phyloP scores from a whole-genome alignment of 192 early-diverging fungal species.

The Entomortierella beljakovae region DNA sequence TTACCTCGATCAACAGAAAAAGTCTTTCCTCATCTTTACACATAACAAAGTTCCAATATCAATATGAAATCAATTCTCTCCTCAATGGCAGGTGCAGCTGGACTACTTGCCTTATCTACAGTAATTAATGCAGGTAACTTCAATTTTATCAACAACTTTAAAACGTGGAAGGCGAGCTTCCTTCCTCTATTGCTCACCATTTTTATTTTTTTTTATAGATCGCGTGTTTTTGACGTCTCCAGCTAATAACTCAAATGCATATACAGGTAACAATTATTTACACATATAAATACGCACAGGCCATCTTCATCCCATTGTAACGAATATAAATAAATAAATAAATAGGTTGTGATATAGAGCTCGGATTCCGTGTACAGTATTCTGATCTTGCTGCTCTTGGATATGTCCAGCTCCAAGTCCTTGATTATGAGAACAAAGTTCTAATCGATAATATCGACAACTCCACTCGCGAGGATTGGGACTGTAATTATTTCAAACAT shows the following conservation, averaged over 20 bases:
- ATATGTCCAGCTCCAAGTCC: slow-evolving; percentile 41
- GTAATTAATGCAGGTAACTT: not conserved
- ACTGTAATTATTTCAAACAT: slow-evolving; percentile 3
- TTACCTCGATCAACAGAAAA: no score
- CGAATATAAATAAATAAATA: not conserved
- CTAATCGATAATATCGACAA: slow-evolving; percentile 24
- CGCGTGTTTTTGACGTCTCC: slow-evolving; percentile 22
- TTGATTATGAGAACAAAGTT: slow-evolving; percentile 1
- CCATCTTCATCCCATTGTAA: not conserved
- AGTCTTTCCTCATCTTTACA: not conserved
- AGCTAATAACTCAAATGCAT: slow-evolving; percentile 6
- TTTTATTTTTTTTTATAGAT: slow-evolving; percentile 10
- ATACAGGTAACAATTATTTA: slow-evolving; percentile 10
- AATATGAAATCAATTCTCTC: slow-evolving; percentile 7
- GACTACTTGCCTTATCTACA: not conserved
- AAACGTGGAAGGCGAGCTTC: not conserved
- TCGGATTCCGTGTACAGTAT: slow-evolving; percentile 44
- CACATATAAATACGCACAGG: not conserved
- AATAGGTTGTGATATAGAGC: slow-evolving; percentile 29
- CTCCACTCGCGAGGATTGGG: slow-evolving; percentile 31
- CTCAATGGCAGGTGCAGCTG: not conserved
- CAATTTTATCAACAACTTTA: not conserved
- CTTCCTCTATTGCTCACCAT: not conserved
- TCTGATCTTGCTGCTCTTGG: slow-evolving; percentile 37
- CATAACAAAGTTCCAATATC: not conserved